Percentiles rank a stretch among this genome's conserved stretches.
Conservation (phyloP, 768 basidiomycete genomes). For the Lentinula lateritia region DNA sequence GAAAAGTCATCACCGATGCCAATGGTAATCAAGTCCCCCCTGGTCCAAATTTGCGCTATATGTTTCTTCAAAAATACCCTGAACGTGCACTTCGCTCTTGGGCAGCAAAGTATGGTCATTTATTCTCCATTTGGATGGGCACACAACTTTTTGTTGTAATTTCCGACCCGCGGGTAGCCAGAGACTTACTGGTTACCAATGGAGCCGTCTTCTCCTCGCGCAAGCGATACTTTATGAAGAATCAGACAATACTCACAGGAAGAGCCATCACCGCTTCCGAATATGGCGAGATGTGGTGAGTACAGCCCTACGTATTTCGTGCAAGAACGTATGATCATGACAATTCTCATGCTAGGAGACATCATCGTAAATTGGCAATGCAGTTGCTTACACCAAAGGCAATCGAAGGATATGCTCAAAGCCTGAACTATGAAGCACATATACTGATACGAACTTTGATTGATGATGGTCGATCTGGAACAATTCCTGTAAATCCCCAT, state of each 20-base stretch:
- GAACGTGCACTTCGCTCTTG: conserved; percentile 16
- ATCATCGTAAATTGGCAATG: conserved; percentile 20
- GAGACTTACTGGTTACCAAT: conserved; percentile 18
- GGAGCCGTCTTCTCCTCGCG: conserved; percentile 21
- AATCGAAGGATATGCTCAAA: conserved; percentile 11
- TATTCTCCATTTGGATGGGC: conserved; percentile 22
- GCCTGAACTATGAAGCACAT: conserved; percentile 15
- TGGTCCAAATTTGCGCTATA: conserved; percentile 16
- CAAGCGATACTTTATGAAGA: conserved; percentile 20
- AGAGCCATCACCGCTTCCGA: conserved; percentile 19
- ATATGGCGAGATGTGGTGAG: conserved; percentile 20
- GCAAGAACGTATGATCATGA: too few species aligned
- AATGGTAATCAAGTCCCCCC: conserved; percentile 12
- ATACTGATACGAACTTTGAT: conserved; percentile 14
- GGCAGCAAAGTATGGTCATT: conserved; percentile 15
- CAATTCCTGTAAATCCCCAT: conserved; percentile 16
- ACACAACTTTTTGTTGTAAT: conserved; percentile 21
- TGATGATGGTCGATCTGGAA: conserved; percentile 9
- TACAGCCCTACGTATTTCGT: not conserved
- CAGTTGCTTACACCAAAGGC: conserved; percentile 14
- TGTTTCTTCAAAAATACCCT: conserved; percentile 16
- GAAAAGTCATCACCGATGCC: not conserved
- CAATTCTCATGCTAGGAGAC: conserved; percentile 11
- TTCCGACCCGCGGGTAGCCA: conserved; percentile 17
- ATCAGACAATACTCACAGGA: conserved; percentile 17